These are phyloP conservation scores for Gautieria morchelliformis DNA, from an alignment of 768 basidiomycete species.

Conservation along the genomic window DNA sequence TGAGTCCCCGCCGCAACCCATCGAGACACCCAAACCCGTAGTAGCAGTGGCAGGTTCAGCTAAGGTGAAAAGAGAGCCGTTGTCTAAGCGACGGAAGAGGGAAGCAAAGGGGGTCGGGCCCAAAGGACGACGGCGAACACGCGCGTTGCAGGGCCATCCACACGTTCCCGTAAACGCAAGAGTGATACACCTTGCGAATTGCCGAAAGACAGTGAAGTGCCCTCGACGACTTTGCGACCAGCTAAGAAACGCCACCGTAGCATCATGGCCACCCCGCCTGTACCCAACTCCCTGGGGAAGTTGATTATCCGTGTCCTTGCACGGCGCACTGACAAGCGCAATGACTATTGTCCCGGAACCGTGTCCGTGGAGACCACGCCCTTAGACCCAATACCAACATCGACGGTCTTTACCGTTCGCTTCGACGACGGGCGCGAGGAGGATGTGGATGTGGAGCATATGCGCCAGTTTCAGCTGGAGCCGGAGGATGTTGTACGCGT, in stretches of 20 bases:
- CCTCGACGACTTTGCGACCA: not conserved
- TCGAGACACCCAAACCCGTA: not conserved
- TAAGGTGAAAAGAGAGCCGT: not conserved
- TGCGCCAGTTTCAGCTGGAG: conserved; percentile 43
- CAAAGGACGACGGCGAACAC: not conserved
- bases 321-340: not conserved
- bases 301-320: conserved; percentile 2
- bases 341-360: conserved; percentile 50
- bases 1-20: not conserved
- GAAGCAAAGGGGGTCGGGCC: not conserved
- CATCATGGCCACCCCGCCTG: not conserved
- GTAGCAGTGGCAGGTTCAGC: not conserved
- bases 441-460: conserved; percentile 36
- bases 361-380: conserved; percentile 29
- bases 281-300: not conserved
- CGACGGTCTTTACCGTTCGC: conserved; percentile 34
- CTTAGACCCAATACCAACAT: conserved; percentile 12
- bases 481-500: conserved; percentile 50
- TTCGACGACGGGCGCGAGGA: conserved; percentile 58
- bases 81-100: not conserved
- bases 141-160: not conserved
- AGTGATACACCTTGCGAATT: not conserved
- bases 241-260: conserved; percentile 2
- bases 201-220: not conserved
- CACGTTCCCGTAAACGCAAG: conserved; percentile 4